phyloP scores from a whole-genome alignment of 1,284 basidiomycete species.

The Apiotrichum akiyoshidainum region DNA sequence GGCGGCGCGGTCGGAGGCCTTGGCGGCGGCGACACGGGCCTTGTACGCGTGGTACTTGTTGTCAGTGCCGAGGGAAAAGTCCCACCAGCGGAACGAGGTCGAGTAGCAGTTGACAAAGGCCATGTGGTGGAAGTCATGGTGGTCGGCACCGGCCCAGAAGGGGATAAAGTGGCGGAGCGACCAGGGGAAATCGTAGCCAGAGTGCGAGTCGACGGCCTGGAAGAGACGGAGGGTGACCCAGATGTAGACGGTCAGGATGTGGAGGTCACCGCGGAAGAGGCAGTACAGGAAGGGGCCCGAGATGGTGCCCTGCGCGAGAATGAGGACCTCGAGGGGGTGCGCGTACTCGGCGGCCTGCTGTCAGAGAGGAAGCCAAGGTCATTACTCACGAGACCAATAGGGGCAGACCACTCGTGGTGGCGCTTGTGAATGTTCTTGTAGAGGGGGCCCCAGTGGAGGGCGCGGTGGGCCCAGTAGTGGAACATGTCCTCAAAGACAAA shows the following conservation, averaged over 20 bases:
- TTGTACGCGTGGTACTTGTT: slow-evolving; percentile 72
- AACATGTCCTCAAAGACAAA: slow-evolving; percentile 95
- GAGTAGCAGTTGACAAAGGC: slow-evolving; percentile 64
- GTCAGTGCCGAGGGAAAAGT: slow-evolving; percentile 79
- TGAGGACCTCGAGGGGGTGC: slow-evolving; percentile 87
- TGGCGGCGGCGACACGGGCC: slow-evolving; percentile 58
- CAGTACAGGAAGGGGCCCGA: slow-evolving; percentile 80
- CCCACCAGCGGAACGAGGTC: slow-evolving; percentile 88
- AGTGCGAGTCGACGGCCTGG: slow-evolving; percentile 97
- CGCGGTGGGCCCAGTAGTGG: slow-evolving; percentile 78
- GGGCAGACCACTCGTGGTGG: slow-evolving; percentile 97
- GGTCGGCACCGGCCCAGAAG: slow-evolving; percentile 97
- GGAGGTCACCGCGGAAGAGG: slow-evolving; percentile 53
- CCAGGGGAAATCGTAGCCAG: slow-evolving; percentile 96
- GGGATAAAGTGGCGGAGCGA: slow-evolving; percentile 88
- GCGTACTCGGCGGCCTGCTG: slow-evolving; percentile 85
- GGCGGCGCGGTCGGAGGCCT: slow-evolving; percentile 52
- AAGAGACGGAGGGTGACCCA: slow-evolving; percentile 89
- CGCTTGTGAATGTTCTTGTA: slow-evolving; percentile 98
- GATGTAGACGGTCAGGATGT: slow-evolving; percentile 84
- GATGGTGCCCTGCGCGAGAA: slow-evolving; percentile 81
- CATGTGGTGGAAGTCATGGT: slow-evolving; percentile 88
- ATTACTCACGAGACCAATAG: slow-evolving; percentile 68
- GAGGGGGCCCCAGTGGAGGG: slow-evolving; percentile 79
- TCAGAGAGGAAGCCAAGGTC: neutral